phyloP scores from a whole-genome alignment of 495 filamentous ascomycete genomes.

The Xylaria scruposa region DNA sequence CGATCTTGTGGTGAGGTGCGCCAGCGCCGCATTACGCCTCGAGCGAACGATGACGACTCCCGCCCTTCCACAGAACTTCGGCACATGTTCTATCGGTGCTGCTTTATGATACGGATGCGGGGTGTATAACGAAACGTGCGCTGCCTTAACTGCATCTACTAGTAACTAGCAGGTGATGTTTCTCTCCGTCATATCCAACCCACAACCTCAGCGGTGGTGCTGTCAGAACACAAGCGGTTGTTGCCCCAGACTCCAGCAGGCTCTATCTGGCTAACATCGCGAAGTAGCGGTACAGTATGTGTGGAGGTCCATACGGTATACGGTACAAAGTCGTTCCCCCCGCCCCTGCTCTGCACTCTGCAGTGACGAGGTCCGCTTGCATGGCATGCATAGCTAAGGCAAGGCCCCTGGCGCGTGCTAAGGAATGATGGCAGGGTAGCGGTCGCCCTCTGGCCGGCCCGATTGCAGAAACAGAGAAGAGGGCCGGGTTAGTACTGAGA shows the following conservation, averaged over 20 bases:
- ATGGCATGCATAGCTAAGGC: neutral
- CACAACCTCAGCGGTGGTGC: neutral
- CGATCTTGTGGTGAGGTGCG: slow-evolving; percentile 2
- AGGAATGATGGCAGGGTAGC: slow-evolving; percentile 3
- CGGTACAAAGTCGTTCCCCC: slow-evolving; percentile 18
- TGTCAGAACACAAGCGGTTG: neutral
- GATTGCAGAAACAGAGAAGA: slow-evolving; percentile 15
- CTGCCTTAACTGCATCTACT: neutral
- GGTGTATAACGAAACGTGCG: neutral
- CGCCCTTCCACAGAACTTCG: neutral
- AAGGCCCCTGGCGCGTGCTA: neutral
- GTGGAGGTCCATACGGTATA: neutral
- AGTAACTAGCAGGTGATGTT: neutral
- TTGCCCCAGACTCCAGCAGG: neutral
- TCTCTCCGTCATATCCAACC: neutral
- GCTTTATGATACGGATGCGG: neutral
- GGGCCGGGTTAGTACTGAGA: neutral
- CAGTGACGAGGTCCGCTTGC: no score
- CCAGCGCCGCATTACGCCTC: neutral
- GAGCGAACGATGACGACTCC: neutral
- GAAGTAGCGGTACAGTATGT: slow-evolving; percentile 26
- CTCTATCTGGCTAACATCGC: neutral
- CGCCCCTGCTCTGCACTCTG: slow-evolving; percentile 6
- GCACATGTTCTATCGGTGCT: neutral
- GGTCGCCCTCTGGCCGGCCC: slow-evolving; percentile 9